phyloP scores from a whole-genome alignment of 768 basidiomycete genomes.

The Tulasnella sp. region DNA sequence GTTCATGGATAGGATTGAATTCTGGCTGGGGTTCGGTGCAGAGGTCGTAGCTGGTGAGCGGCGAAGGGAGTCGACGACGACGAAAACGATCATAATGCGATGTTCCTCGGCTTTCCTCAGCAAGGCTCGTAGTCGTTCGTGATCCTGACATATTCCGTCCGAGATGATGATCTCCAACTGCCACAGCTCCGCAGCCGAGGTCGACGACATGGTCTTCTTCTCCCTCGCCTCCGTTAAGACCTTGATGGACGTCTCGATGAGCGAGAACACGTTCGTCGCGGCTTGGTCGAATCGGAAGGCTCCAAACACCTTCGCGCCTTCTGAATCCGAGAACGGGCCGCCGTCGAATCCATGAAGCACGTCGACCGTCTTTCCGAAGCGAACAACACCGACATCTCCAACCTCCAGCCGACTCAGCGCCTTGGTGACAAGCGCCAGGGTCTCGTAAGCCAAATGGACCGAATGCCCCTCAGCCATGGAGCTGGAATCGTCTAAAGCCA shows the following conservation, averaged over 20 bases:
- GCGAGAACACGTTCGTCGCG: conserved; percentile 74
- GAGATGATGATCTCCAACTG: conserved; percentile 97
- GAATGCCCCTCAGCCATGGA: conserved; percentile 94
- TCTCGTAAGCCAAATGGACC: conserved; percentile 88
- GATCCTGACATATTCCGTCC: conserved; percentile 97
- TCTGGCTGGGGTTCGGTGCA: conserved; percentile 32
- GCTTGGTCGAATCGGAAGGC: conserved; percentile 86
- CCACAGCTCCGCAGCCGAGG: conserved; percentile 79
- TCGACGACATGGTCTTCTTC: conserved; percentile 47
- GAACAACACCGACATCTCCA: conserved; percentile 87
- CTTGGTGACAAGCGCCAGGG: conserved; percentile 83
- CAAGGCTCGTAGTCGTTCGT: conserved; percentile 70
- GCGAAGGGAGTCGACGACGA: conserved; percentile 86
- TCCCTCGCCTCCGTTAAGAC: conserved; percentile 74
- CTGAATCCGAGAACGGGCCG: conserved; percentile 71
- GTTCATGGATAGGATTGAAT: conserved; percentile 89
- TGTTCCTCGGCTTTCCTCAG: conserved; percentile 83
- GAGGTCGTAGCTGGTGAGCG: conserved; percentile 27
- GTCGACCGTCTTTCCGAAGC: conserved; percentile 83
- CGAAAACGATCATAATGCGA: conserved; percentile 90
- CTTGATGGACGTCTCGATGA: conserved; percentile 70
- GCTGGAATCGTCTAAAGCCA: conserved; percentile 91
- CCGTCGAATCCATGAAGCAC: conserved; percentile 76
- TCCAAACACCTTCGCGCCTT: conserved; percentile 70
- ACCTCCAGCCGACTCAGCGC: conserved; percentile 87